phyloP scores from a whole-genome alignment of 2,329 filamentous ascomycete genomes.

The Beauveria varroae region DNA sequence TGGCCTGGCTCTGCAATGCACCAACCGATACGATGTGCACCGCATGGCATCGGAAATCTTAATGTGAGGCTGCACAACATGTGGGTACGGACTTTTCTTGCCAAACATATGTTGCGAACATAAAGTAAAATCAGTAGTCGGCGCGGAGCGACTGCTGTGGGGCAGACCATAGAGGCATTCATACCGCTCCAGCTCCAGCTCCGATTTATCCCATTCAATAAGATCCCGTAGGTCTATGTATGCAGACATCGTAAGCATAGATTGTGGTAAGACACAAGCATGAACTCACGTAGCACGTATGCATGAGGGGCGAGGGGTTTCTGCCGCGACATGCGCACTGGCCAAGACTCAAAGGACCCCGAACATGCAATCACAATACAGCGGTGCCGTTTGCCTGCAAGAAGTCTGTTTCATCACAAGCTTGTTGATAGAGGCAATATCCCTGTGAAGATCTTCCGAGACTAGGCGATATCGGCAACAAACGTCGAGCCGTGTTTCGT shows the following conservation, averaged over 20 bases:
- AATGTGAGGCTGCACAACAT: too few species aligned
- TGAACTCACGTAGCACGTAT: neutral
- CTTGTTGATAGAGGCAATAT: neutral
- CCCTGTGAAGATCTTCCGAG: neutral
- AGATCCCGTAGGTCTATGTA: too few species aligned
- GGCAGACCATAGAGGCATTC: too few species aligned
- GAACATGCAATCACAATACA: neutral
- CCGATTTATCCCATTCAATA: too few species aligned
- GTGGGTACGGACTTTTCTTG: too few species aligned
- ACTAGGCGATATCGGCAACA: neutral
- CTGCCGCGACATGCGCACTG: neutral
- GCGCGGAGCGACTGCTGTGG: too few species aligned
- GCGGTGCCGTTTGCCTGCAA: neutral
- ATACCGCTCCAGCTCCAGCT: too few species aligned
- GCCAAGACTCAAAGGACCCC: neutral
- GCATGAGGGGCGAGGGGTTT: neutral
- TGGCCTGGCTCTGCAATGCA: neutral
- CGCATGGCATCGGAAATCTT: too few species aligned
- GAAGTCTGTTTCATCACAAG: neutral
- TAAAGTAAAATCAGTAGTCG: too few species aligned
- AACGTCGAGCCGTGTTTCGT: neutral
- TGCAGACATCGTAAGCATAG: neutral
- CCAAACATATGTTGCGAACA: too few species aligned
- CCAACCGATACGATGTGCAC: neutral
- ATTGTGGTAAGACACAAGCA: neutral